Percentiles rank a stretch among this genome's conserved stretches.
phyloP scores from a whole-genome alignment of 345 rosid genomes.

The Luvunga scandens region DNA sequence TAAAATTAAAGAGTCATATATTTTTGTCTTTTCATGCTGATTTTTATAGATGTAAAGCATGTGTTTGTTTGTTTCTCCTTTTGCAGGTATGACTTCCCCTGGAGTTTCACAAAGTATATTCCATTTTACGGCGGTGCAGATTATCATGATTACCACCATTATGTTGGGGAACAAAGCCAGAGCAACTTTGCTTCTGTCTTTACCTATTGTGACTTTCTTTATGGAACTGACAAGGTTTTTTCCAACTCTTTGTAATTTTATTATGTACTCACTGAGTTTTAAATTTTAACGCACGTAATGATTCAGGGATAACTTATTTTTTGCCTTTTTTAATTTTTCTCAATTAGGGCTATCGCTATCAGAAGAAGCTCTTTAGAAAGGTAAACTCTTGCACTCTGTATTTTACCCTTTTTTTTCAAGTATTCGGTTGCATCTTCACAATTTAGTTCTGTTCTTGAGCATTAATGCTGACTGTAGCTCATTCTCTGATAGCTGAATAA shows the following conservation, averaged over 20 bases:
- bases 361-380: slow-evolving; percentile 73
- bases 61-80: slow-evolving; percentile 3
- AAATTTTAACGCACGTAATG: slow-evolving; percentile 18
- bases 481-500: neutral
- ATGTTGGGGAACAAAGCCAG: slow-evolving; percentile 98
- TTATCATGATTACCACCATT: slow-evolving; percentile 97
- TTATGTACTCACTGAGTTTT: neutral
- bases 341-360: slow-evolving; percentile 82
- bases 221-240: slow-evolving; percentile 91
- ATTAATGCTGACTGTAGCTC: neutral
- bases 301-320: neutral
- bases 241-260: neutral
- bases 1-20: neutral
- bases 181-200: slow-evolving; percentile 98
- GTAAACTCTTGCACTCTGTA: slow-evolving; percentile 29
- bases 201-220: slow-evolving; percentile 89
- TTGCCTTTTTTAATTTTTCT: neutral
- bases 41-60: neutral
- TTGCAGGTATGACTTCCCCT: slow-evolving; percentile 83
- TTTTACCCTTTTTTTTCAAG: neutral
- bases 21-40: neutral
- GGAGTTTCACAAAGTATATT: slow-evolving; percentile 80
- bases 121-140: slow-evolving; percentile 99
- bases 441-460: neutral
- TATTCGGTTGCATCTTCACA: neutral